These are phyloP conservation scores for Zygoascus flipseniorum DNA, from an alignment of 805 yeast genomes.

Conservation along the genomic window DNA sequence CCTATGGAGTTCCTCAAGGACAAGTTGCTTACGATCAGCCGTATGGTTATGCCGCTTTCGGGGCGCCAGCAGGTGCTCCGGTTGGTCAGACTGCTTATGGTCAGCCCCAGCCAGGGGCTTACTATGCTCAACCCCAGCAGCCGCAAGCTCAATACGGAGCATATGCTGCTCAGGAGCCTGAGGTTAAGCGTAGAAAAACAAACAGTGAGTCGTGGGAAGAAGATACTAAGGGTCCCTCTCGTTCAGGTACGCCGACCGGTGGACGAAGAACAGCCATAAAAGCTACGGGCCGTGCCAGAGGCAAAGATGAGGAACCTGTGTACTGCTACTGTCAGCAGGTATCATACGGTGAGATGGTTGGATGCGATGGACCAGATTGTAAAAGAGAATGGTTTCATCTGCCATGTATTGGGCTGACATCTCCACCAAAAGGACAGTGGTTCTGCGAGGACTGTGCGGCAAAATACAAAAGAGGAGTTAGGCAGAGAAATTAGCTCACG, in stretches of 20 bases:
- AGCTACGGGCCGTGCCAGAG: background rate
- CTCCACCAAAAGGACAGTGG: constrained; percentile 84
- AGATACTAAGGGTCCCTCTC: background rate
- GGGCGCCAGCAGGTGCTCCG: background rate
- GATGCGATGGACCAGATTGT: constrained; percentile 92
- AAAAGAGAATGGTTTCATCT: constrained; percentile 93
- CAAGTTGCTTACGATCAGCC: background rate
- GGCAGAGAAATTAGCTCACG: background rate
- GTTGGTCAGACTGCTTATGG: background rate
- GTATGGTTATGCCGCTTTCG: background rate
- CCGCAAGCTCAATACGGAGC: background rate
- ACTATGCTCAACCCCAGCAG: background rate
- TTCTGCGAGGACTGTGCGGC: constrained; percentile 58
- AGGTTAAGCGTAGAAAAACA: background rate
- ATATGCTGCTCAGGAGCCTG: background rate
- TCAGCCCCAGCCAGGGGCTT: background rate
- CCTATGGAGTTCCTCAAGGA: background rate
- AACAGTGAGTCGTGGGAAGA: background rate
- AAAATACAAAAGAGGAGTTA: constrained; percentile 14
- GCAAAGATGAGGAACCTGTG: constrained; percentile 55
- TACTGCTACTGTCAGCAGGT: constrained; percentile 96
- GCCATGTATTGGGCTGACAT: constrained; percentile 81
- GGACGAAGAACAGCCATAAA: background rate
- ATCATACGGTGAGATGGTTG: constrained; percentile 98
- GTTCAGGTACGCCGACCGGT: background rate